Percentiles rank a stretch among this genome's conserved stretches.
Evolutionary conservation across 371 early-diverging fungal genomes (phyloP).

Genomic region (Fennellomyces sp.): DNA sequence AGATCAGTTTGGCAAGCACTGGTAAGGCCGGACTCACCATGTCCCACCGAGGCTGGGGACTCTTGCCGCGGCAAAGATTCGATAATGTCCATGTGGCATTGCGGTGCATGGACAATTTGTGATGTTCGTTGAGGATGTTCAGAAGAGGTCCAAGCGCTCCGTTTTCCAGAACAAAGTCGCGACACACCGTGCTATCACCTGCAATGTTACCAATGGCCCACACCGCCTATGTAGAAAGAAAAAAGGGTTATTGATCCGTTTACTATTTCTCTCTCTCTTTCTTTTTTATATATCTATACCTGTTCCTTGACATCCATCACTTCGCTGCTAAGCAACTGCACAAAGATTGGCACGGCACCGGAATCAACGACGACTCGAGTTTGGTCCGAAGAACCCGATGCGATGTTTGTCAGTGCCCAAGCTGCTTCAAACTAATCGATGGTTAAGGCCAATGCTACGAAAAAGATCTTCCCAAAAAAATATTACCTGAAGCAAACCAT

Average conservation of each 20-base stretch:
- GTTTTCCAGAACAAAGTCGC: conserved; percentile 90
- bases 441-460: background rate
- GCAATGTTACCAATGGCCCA: conserved; percentile 99
- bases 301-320: conserved; percentile 97
- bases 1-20: conserved; percentile 87
- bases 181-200: conserved; percentile 95
- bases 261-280: too few species aligned
- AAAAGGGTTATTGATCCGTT: too few species aligned
- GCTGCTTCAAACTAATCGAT: conserved; percentile 61
- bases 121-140: conserved; percentile 79
- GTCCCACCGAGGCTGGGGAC: conserved; percentile 93
- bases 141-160: conserved; percentile 89
- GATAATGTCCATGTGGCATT: conserved; percentile 99
- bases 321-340: conserved; percentile 86
- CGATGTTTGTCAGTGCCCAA: conserved; percentile 99
- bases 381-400: conserved; percentile 98
- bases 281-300: conserved; percentile 53
- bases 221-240: too few species aligned
- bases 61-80: conserved; percentile 99
- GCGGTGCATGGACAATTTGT: conserved; percentile 93
- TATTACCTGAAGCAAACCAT: conserved; percentile 92
- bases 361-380: conserved; percentile 93
- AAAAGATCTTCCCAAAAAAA: background rate
- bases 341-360: conserved; percentile 94
- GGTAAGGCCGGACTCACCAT: conserved; percentile 86